phyloP scores from a whole-genome alignment of 2,329 filamentous ascomycete genomes.

The Acarospora socialis region DNA sequence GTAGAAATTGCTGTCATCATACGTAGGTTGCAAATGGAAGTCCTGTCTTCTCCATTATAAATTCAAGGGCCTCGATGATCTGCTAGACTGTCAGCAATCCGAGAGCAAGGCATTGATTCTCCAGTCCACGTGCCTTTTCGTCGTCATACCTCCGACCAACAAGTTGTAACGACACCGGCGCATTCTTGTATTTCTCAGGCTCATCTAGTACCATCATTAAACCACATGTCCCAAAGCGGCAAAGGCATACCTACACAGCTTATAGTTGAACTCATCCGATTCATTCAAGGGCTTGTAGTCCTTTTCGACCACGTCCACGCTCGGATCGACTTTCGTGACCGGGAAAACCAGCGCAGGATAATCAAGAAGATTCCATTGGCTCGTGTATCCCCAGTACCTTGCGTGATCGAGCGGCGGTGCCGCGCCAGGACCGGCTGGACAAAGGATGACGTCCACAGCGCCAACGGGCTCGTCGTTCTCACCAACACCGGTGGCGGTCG shows the following conservation, averaged over 20 bases:
- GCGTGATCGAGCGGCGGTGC: slow-evolving; percentile 41
- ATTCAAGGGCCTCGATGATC: slow-evolving; percentile 12
- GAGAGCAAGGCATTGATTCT: neutral
- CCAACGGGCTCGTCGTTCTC: slow-evolving; percentile 17
- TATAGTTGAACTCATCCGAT: slow-evolving; percentile 34
- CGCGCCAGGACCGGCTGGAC: slow-evolving; percentile 41
- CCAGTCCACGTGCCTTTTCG: slow-evolving; percentile 30
- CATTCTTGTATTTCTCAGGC: slow-evolving; percentile 33
- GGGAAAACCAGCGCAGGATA: slow-evolving; percentile 51
- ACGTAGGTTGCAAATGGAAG: too few species aligned
- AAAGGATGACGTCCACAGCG: slow-evolving; percentile 44
- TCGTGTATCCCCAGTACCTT: slow-evolving; percentile 50
- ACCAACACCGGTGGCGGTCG: slow-evolving; percentile 22
- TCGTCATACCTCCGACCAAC: slow-evolving; percentile 40
- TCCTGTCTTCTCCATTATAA: slow-evolving; percentile 9
- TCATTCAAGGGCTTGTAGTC: slow-evolving; percentile 28
- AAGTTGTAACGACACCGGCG: slow-evolving; percentile 39
- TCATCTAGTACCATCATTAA: slow-evolving; percentile 22
- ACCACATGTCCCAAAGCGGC: neutral
- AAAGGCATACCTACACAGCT: slow-evolving; percentile 27
- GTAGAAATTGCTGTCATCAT: too few species aligned
- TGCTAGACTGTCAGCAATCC: neutral
- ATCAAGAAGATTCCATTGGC: slow-evolving; percentile 55
- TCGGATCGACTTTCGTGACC: slow-evolving; percentile 31
- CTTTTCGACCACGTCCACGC: slow-evolving; percentile 25